phyloP scores from a whole-genome alignment of 768 basidiomycete genomes.

The Termitomyces titanicus region DNA sequence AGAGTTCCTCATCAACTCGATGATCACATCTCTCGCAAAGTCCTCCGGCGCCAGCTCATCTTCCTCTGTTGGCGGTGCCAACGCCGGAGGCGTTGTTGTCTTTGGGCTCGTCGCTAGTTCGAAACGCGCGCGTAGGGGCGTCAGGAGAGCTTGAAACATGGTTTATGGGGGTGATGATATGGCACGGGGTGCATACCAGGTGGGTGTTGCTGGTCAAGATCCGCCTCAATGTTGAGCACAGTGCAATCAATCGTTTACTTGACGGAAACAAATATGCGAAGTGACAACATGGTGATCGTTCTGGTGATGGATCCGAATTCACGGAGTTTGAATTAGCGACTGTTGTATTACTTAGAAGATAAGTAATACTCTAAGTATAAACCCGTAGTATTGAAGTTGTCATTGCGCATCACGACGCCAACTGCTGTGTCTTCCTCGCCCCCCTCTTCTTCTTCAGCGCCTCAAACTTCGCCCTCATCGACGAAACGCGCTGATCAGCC shows the following conservation, averaged over 20 bases:
- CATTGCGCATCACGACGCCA: slow-evolving; percentile 2
- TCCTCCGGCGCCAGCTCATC: slow-evolving; percentile 57
- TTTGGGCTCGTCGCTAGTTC: slow-evolving; percentile 37
- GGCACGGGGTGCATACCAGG: slow-evolving; percentile 6
- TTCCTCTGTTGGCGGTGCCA: slow-evolving; percentile 27
- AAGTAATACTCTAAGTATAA: too few species aligned
- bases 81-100: slow-evolving; percentile 13
- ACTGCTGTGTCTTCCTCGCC: slow-evolving; percentile 17
- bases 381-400: too few species aligned
- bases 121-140: slow-evolving; percentile 55
- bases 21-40: slow-evolving; percentile 68
- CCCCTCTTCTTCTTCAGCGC: slow-evolving; percentile 40
- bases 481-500: slow-evolving; percentile 69
- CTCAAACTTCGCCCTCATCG: slow-evolving; percentile 65
- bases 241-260: slow-evolving; percentile 1
- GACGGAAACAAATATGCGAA: slow-evolving; percentile 10
- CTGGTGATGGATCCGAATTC: not conserved
- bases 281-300: slow-evolving; percentile 15
- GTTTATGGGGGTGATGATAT: not conserved
- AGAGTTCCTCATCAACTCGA: slow-evolving; percentile 65
- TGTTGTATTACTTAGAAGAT: too few species aligned
- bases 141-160: slow-evolving; percentile 59
- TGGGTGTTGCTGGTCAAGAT: slow-evolving; percentile 2
- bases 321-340: not conserved
- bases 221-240: slow-evolving; percentile 5